Evolutionary conservation across 805 yeast genomes (phyloP), one percentile per base, ranked within the genome.

Genomic region (Suhomyces xylopsoci): DNA sequence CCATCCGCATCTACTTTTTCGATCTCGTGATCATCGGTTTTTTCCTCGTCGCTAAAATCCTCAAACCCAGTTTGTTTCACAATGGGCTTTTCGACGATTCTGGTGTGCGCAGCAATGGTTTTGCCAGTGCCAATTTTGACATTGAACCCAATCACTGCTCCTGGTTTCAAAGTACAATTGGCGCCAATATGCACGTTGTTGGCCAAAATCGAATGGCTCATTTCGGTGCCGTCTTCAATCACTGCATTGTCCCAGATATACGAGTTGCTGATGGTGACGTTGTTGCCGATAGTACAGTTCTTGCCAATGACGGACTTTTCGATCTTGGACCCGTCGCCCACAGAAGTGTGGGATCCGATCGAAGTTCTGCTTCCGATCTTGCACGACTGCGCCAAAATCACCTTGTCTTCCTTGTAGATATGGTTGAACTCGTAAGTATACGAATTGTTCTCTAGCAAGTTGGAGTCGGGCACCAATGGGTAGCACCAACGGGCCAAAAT

Each of bases 301-400:
- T 93, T 83, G 6, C 99, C 99, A 65, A 94, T 83, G 3, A 88
- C 88, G 22, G 96, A 84, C 50, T 84, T 82, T 52, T 78, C 77
- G 40, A 94, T 78, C 4, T 62, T 57, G 0, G 96, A 74, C 15
- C 86, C 84, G 58, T 87, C 91, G 42, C 96, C 96, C 59, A 94
- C 85, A 41, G 73, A 75, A 0, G 97, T 79, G 49, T 82, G 79
- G 1, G 86, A 74, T 3, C 98, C 99, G 57, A 94, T 87, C 3
- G 90, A 88, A 1, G 96, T 88, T 58, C 89, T 79, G 51, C 85
- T 81, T 17, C 88, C 89, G 54, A 94, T 83, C 58, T 83, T 83
- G 72, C 97, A 91, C n/a, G 94, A 86, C 65, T 93, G 97, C 0
- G 97, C 96, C 58, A 93, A 77, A 7, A 90, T 84, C n/a, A 93